These are phyloP conservation scores for Carex littledalei DNA, from an alignment of 176 grass and related monocot genomes.

Conservation along the genomic window DNA sequence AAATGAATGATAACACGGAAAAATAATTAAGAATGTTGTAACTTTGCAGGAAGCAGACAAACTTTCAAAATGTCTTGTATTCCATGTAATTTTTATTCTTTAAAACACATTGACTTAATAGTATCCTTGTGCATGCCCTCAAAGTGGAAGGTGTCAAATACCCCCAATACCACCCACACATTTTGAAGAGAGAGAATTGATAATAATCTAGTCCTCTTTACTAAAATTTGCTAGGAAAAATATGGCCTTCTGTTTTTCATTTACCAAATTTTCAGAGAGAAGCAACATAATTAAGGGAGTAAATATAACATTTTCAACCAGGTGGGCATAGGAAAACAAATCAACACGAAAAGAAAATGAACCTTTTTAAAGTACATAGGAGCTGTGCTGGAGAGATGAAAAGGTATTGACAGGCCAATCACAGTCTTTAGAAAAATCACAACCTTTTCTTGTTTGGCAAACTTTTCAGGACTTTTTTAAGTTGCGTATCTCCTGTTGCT, in stretches of 20 bases:
- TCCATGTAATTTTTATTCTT: neutral
- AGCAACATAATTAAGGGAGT: neutral
- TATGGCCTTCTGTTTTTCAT: neutral
- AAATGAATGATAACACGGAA: neutral
- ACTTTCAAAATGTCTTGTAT: neutral
- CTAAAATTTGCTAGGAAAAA: neutral
- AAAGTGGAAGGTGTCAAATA: neutral
- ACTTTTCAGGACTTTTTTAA: constrained; percentile 90
- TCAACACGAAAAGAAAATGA: neutral
- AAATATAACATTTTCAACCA: neutral
- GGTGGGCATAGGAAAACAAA: neutral
- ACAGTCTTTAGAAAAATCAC: constrained; percentile 79
- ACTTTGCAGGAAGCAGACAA: neutral
- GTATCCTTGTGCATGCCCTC: neutral
- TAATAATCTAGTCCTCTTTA: neutral
- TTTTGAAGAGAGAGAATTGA: neutral
- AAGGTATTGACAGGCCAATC: constrained; percentile 49
- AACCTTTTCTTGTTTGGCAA: constrained; percentile 67
- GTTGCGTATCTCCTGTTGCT: constrained; percentile 82
- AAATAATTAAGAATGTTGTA: neutral
- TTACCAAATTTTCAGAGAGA: constrained; percentile 9
- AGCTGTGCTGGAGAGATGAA: constrained; percentile 48
- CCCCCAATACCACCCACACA: neutral
- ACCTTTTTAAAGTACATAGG: constrained; percentile 99
- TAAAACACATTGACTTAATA: neutral